Conservation (phyloP, 495 filamentous ascomycete species). For the Schizothecium vesticola region DNA sequence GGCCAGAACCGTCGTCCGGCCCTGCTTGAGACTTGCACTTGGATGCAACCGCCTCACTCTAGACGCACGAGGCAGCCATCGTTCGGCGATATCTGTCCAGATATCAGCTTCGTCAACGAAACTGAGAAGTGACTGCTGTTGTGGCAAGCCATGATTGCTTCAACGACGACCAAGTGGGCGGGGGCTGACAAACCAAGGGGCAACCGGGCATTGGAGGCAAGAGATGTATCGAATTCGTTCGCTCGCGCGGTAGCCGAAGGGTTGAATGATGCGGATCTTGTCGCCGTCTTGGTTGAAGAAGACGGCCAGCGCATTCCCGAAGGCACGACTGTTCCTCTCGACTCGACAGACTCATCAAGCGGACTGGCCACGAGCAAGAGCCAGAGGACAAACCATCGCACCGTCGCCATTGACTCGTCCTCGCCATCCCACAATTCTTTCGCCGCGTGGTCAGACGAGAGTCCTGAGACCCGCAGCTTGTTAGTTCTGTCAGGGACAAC, state of each 20-base stretch:
- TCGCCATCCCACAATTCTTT: not conserved
- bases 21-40: slow-evolving; percentile 6
- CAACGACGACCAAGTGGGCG: not conserved
- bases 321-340: not conserved
- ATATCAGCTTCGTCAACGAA: slow-evolving; percentile 5
- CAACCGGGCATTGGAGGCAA: not conserved
- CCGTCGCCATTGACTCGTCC: not conserved
- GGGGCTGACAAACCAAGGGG: not conserved
- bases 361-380: not conserved
- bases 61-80: not conserved
- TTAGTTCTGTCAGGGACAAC: not conserved
- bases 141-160: slow-evolving; percentile 26
- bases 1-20: not conserved
- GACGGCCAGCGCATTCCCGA: not conserved
- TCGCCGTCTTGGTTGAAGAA: not conserved
- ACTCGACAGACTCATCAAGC: not conserved
- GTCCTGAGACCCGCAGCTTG: not conserved
- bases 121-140: slow-evolving; percentile 6
- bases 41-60: slow-evolving; percentile 18
- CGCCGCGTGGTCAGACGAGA: not conserved
- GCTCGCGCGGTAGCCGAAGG: not conserved
- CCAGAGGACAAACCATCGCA: not conserved
- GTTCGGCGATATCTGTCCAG: not conserved
- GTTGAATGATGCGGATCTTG: not conserved
- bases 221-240: not conserved